Evolutionary conservation across 768 basidiomycete species (phyloP).

Genomic region (Xerocomus spinulosus): DNA sequence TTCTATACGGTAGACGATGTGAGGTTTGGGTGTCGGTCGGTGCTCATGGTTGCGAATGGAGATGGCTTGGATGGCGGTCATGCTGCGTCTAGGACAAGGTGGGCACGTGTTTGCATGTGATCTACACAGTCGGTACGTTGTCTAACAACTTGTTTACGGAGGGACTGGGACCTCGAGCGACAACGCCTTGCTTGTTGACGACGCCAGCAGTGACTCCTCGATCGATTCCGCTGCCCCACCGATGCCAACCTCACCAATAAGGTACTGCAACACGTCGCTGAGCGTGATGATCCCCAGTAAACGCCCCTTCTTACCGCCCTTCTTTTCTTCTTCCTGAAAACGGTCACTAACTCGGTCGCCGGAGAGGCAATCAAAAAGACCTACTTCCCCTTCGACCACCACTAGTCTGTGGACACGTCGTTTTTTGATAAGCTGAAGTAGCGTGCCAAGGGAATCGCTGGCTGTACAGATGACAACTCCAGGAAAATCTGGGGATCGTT

Average conservation of each 20-base stretch:
- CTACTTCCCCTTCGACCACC: slow-evolving; percentile 87
- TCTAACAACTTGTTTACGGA: slow-evolving; percentile 6
- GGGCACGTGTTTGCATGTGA: slow-evolving; percentile 13
- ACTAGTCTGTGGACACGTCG: slow-evolving; percentile 92
- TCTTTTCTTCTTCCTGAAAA: slow-evolving; percentile 69
- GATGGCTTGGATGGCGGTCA: slow-evolving; percentile 77
- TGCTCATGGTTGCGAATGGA: slow-evolving; percentile 67
- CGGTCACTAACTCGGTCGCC: background rate
- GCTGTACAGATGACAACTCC: slow-evolving; percentile 96
- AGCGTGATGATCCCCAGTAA: slow-evolving; percentile 84
- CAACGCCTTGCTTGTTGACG: slow-evolving; percentile 11
- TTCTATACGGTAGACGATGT: slow-evolving; percentile 77
- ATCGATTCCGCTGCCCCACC: slow-evolving; percentile 40
- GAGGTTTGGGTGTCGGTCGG: slow-evolving; percentile 65
- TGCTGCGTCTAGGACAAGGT: slow-evolving; percentile 22
- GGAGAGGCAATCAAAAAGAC: slow-evolving; percentile 14
- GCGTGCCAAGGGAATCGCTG: slow-evolving; percentile 83
- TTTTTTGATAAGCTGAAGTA: slow-evolving; percentile 89
- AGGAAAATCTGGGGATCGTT: slow-evolving; percentile 91
- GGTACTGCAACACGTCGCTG: slow-evolving; percentile 81
- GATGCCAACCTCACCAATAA: slow-evolving; percentile 63
- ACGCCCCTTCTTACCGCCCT: slow-evolving; percentile 77
- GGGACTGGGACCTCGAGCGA: slow-evolving; percentile 14
- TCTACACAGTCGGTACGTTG: slow-evolving; percentile 8
- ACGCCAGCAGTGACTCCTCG: slow-evolving; percentile 21